Evolutionary conservation across 1,139 yeast species (phyloP), one percentile per base, ranked within the genome.

Genomic region (Ogataea hybrid): DNA sequence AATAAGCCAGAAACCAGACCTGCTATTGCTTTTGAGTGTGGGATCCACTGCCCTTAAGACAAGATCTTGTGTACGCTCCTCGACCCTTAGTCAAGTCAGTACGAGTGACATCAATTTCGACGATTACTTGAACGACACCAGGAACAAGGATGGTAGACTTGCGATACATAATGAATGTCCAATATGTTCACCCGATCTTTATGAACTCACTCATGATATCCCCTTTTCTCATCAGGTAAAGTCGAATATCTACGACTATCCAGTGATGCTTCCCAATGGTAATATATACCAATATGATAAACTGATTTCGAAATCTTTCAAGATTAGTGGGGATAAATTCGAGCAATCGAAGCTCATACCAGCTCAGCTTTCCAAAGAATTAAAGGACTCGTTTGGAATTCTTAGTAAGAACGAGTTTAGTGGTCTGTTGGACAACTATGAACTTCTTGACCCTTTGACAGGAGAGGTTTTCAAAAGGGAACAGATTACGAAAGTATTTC

Each of bases 21-120:
- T 88, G 32, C 70, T 82, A 42, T 76, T 83, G 21, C 77, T 84
- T 51, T 64, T 88, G 37, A 82, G 89, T 5, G 75, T 90, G 8
- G 96, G 96, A 1, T 73, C 87, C 5, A 77, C 92, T 1, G 77
- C 92, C 17, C 66, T 88, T 51, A 88, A 87, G 57, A 87, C 96
- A 0, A 83, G 79, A 52, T 80, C 58, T 4, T 62, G 65, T 43
- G 30, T 27, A 8, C 50, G 48, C 32, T 22, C 23, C 11, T 25
- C n/a, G 10, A 27, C 18, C 11, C 6, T 5, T 5, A 11, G 11
- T 23, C 12, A 23, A 14, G 16, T 7, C 21, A 36, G 28, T 9
- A 39, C 28, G 8, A 32, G 31, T 6, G 75, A 31, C 70, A 73
- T 49, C 10, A 41, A 39, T 15, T 54, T 53, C 40, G 47, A 46